Percentiles rank a stretch among this genome's conserved stretches.
Conservation (phyloP, 495 filamentous ascomycete species). For the Clohesyomyces aquaticus region DNA sequence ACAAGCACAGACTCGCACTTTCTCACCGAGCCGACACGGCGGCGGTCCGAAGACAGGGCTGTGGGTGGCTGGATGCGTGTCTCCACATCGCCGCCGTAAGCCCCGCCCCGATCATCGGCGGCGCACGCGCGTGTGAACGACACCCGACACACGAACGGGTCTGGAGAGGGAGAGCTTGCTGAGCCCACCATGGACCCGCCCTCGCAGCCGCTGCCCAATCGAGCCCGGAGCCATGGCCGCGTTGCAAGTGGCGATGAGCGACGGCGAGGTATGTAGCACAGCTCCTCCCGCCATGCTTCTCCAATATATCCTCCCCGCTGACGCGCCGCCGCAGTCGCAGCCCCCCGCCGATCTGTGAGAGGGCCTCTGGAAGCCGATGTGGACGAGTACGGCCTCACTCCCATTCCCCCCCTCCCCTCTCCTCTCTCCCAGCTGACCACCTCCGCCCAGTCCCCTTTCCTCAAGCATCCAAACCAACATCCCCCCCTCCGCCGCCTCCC, state of each 20-base stretch:
- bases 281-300: neutral
- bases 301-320: neutral
- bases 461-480: slow-evolving; percentile 4
- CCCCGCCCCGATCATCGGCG: neutral
- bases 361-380: slow-evolving; percentile 43
- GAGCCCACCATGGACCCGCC: neutral
- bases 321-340: slow-evolving; percentile 30
- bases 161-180: neutral
- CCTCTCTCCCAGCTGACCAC: neutral
- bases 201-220: slow-evolving; percentile 10
- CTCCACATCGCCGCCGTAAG: slow-evolving; percentile 14
- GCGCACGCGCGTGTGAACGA: too few species aligned
- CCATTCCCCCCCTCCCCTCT: neutral
- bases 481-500: slow-evolving; percentile 3
- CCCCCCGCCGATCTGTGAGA: slow-evolving; percentile 42
- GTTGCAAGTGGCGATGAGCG: slow-evolving; percentile 34
- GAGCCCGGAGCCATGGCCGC: slow-evolving; percentile 34
- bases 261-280: slow-evolving; percentile 26
- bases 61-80: neutral
- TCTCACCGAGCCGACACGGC: neutral
- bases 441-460: slow-evolving; percentile 28
- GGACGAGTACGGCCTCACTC: slow-evolving; percentile 41
- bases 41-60: neutral
- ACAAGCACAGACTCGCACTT: too few species aligned
- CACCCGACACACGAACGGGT: neutral